phyloP scores from a whole-genome alignment of 768 basidiomycete species.

The Amyloporia xantha region DNA sequence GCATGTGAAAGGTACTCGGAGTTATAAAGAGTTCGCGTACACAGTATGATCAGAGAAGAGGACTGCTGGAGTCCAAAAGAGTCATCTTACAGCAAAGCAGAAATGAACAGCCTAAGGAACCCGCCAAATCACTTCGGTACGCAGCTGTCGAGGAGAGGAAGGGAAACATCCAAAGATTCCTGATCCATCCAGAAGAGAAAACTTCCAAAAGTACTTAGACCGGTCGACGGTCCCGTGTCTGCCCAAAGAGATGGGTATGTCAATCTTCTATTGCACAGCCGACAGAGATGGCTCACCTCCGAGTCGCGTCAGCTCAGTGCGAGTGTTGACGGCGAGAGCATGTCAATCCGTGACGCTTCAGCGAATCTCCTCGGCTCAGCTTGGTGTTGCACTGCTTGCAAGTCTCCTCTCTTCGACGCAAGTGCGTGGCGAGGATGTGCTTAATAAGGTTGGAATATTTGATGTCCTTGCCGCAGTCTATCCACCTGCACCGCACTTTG shows the following conservation, averaged over 20 bases:
- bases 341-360: not conserved
- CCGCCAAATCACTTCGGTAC: too few relatives aligned
- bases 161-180: not conserved
- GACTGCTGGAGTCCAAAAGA: not conserved
- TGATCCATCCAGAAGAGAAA: not conserved
- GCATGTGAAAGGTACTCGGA: not conserved
- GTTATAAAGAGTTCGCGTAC: not conserved
- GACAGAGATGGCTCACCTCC: not conserved
- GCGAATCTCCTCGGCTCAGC: not conserved
- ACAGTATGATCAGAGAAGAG: not conserved
- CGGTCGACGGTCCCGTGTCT: not conserved
- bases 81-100: not conserved
- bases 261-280: not conserved
- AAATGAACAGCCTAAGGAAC: not conserved
- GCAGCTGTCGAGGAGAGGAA: not conserved
- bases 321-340: not conserved
- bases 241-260: not conserved
- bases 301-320: not conserved
- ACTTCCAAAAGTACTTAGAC: not conserved
- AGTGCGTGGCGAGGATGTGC: not conserved
- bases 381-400: not conserved
- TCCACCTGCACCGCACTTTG: not conserved
- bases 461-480: not conserved
- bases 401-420: not conserved
- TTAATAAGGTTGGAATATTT: not conserved